Conservation (phyloP, 2,329 filamentous ascomycete genomes). For the Alternaria conjuncta region DNA sequence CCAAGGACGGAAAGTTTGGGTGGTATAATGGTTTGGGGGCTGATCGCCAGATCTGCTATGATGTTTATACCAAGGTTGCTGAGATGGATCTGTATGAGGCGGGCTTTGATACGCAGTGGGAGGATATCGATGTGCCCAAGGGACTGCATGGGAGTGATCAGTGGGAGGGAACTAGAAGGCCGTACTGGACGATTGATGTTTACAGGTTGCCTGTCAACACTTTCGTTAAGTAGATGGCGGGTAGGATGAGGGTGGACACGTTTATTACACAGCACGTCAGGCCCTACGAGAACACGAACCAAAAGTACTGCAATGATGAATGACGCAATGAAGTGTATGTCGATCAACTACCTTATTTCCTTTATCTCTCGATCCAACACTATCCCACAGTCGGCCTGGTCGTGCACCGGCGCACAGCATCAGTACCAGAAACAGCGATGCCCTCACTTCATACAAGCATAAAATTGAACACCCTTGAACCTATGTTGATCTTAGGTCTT, state of each 20-base stretch:
- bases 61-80: slow-evolving; percentile 48
- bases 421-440: background rate
- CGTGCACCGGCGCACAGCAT: background rate
- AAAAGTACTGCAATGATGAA: background rate
- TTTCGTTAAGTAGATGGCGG: slow-evolving; percentile 34
- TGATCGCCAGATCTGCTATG: slow-evolving; percentile 49
- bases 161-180: slow-evolving; percentile 44
- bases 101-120: slow-evolving; percentile 46
- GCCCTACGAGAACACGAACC: background rate
- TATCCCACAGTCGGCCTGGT: background rate
- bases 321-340: background rate
- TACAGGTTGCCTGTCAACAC: slow-evolving; percentile 46
- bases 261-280: background rate
- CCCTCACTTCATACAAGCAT: background rate
- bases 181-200: slow-evolving; percentile 48
- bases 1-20: slow-evolving; percentile 42
- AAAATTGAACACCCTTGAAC: background rate
- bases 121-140: slow-evolving; percentile 43
- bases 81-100: slow-evolving; percentile 47
- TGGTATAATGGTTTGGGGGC: slow-evolving; percentile 50
- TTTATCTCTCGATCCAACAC: background rate
- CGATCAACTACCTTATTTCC: no score
- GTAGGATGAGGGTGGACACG: no score
- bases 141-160: slow-evolving; percentile 44
- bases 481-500: background rate